phyloP scores from a whole-genome alignment of 495 filamentous ascomycete species.

The Apodospora peruviana region DNA sequence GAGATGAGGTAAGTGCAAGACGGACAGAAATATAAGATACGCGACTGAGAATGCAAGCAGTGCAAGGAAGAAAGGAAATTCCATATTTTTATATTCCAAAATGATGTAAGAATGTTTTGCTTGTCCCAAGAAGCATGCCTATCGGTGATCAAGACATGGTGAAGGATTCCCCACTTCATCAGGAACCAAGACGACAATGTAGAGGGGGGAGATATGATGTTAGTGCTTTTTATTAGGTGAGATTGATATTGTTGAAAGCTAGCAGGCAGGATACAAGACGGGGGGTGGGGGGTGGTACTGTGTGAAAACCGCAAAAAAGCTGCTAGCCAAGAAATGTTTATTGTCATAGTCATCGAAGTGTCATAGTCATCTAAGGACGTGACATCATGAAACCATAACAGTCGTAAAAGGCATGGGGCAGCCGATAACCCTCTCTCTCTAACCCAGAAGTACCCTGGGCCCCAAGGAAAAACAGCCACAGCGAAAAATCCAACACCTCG shows the following conservation, averaged over 20 bases:
- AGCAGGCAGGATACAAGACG: conserved; percentile 4
- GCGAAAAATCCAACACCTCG: background rate
- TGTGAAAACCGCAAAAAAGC: too few species aligned
- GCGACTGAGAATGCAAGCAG: too few species aligned
- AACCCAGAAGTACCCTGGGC: background rate
- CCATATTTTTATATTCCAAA: too few species aligned
- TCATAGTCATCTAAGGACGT: conserved; percentile 33
- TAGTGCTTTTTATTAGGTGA: conserved; percentile 11
- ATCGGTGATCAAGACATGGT: too few species aligned
- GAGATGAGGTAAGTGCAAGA: too few species aligned
- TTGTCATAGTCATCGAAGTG: conserved; percentile 8
- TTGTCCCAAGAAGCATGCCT: too few species aligned
- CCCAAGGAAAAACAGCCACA: background rate
- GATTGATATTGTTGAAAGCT: conserved; percentile 13
- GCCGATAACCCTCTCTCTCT: background rate
- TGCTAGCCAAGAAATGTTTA: conserved; percentile 14
- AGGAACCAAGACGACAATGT: too few species aligned
- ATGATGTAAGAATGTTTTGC: too few species aligned
- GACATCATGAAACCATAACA: conserved; percentile 36
- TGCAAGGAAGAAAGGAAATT: too few species aligned
- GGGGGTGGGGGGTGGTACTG: conserved; percentile 11
- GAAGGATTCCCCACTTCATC: too few species aligned
- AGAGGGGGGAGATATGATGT: too few species aligned
- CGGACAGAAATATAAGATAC: too few species aligned
- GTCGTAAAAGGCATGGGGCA: conserved; percentile 22